Evolutionary conservation across 768 basidiomycete species (phyloP), one percentile per base, ranked within the genome.

Genomic region (Kwoniella bestiolae): DNA sequence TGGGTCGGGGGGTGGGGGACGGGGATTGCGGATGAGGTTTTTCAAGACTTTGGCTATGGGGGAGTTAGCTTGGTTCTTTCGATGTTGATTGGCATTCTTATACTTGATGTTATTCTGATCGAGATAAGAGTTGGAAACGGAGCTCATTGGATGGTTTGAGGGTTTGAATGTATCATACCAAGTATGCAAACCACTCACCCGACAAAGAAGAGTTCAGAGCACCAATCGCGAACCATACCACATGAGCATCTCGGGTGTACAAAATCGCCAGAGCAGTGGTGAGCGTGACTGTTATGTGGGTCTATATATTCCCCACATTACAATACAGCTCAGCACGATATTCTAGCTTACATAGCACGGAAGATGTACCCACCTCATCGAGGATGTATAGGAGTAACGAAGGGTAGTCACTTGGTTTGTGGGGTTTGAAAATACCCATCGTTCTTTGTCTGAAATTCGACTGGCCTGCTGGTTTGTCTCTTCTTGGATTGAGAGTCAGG

Each of bases 11-110:
- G 79, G 68, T 12, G 78, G 73, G 18, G 70, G 66, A 23, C 82
- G 78, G 0, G 81, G 78, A 28, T 78, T 71, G 1, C 74, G 70
- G 57, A 83, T 80, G 65, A 73, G 67, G 8, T 68, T 70, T 67
- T 83, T 83, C 26, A 83, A 66, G 23, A 77, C 18, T 70, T 83
- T 83, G 49, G 83, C 83, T 83, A 60, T 6, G 16, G 53, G 5
- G 16, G 38, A 31, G 7, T 41, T 28, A n/a, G 31, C 5, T 5
- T 21, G 23, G 25, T n/a, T 12, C 26, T 3, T 12, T 25, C 12
- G 29, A 11, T 12, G 7, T 32, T 56, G 53, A 32, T 26, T 16
- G 5, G 28, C 5, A 32, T 38, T 16, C n/a, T n/a, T n/a, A n/a
- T n/a, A n/a, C n/a, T n/a, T n/a, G n/a, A n/a, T n/a, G n/a, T n/a